Percentiles rank a stretch among this genome's conserved stretches.
phyloP scores from a whole-genome alignment of 176 grass and related monocot species.

The Carex littledalei region DNA sequence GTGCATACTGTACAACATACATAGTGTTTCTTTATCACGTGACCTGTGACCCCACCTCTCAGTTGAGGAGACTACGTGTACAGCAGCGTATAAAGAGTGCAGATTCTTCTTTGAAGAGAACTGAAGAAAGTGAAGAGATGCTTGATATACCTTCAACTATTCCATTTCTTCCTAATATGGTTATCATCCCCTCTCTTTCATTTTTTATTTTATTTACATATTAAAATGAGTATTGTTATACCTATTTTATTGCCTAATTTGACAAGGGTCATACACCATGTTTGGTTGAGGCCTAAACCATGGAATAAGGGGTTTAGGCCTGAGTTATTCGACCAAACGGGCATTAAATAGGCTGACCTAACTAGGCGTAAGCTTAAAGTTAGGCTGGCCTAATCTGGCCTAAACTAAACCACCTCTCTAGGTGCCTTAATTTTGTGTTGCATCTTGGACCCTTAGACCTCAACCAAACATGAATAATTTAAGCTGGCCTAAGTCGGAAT shows the following conservation, averaged over 20 bases:
- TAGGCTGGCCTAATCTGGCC: too few relatives aligned
- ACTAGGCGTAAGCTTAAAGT: too few relatives aligned
- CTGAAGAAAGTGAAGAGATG: constrained; percentile 82
- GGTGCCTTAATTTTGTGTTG: too few relatives aligned
- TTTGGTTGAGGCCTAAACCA: too few relatives aligned
- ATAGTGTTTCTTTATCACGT: background rate
- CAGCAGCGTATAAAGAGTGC: constrained; percentile 65
- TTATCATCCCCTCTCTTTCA: constrained; percentile 28
- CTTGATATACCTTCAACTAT: constrained; percentile 84
- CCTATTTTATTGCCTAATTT: background rate
- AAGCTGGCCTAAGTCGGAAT: too few relatives aligned
- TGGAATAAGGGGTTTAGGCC: too few relatives aligned
- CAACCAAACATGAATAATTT: too few relatives aligned
- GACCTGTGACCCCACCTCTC: background rate
- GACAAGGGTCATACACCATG: background rate
- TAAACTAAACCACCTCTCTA: too few relatives aligned
- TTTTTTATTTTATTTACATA: background rate
- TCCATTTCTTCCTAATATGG: constrained; percentile 85
- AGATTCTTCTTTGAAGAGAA: constrained; percentile 45
- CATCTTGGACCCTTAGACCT: too few relatives aligned
- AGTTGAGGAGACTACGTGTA: constrained; percentile 80
- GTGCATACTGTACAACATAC: background rate
- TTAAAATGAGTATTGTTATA: constrained; percentile 15
- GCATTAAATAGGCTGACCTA: too few relatives aligned
- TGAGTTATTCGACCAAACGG: too few relatives aligned